Conservation (phyloP, 805 yeast species). For the Ogataea wickerhamii region DNA sequence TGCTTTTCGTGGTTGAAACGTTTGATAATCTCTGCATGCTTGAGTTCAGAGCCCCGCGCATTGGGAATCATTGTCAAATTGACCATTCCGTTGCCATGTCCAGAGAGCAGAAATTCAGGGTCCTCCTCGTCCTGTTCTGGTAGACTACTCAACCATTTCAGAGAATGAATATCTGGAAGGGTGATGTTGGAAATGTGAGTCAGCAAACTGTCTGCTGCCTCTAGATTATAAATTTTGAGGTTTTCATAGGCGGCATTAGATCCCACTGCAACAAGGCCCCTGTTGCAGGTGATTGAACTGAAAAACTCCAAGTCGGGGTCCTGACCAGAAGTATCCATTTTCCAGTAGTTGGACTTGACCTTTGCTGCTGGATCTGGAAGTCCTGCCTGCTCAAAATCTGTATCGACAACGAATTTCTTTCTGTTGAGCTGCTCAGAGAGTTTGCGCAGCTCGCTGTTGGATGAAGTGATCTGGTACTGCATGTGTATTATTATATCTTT, state of each 20-base stretch:
- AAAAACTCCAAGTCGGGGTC: conserved; percentile 22
- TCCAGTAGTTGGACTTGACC: conserved; percentile 34
- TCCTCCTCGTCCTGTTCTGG: conserved; percentile 24
- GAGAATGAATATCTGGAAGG: conserved; percentile 49
- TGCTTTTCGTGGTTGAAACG: conserved; percentile 78
- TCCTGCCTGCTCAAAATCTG: conserved; percentile 6
- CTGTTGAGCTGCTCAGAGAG: conserved; percentile 10
- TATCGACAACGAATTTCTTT: conserved; percentile 3
- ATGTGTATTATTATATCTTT: no score
- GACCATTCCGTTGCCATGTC: conserved; percentile 72
- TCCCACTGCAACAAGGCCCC: conserved; percentile 46
- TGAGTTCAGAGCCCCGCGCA: conserved; percentile 30
- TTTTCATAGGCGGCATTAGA: conserved; percentile 45
- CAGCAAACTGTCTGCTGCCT: conserved; percentile 37
- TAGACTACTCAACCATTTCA: conserved; percentile 47
- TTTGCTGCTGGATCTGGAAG: conserved; percentile 16
- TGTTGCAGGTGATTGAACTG: conserved; percentile 40
- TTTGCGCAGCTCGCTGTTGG: conserved; percentile 9
- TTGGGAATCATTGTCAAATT: conserved; percentile 68
- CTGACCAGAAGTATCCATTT: conserved; percentile 19
- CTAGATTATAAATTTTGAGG: conserved; percentile 49
- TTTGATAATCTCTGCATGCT: conserved; percentile 69
- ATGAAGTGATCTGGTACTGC: conserved; percentile 1
- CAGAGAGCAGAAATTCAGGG: conserved; percentile 53
- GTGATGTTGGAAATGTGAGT: conserved; percentile 60